Conservation (phyloP, 2,329 filamentous ascomycete genomes). For the Byssothecium circinans region DNA sequence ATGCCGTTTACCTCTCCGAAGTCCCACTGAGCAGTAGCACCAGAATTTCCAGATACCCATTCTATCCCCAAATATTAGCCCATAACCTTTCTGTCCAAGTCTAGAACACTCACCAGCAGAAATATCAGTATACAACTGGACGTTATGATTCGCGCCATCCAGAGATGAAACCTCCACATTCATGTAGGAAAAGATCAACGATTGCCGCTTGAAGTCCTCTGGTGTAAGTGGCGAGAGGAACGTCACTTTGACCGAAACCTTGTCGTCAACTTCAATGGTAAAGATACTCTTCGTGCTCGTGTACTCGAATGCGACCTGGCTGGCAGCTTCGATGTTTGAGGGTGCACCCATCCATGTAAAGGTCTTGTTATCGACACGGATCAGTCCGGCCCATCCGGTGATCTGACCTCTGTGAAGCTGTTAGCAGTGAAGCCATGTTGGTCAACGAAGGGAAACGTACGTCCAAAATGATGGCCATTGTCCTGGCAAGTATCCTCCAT, state of each 20-base stretch:
- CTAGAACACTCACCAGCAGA: conserved; percentile 59
- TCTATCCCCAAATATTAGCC: conserved; percentile 52
- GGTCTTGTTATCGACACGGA: conserved; percentile 61
- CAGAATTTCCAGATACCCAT: conserved; percentile 68
- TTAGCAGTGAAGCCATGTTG: conserved; percentile 16
- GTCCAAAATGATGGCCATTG: conserved; percentile 71
- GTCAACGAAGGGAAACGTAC: conserved; percentile 47
- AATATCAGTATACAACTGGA: conserved; percentile 73
- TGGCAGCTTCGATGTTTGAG: conserved; percentile 54
- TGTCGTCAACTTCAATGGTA: conserved; percentile 63
- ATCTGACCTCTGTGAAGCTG: conserved; percentile 52
- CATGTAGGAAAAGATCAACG: conserved; percentile 71
- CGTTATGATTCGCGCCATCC: conserved; percentile 64
- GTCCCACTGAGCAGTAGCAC: conserved; percentile 63
- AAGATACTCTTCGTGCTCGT: conserved; percentile 74
- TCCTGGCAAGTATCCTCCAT: conserved; percentile 68
- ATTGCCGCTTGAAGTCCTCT: conserved; percentile 67
- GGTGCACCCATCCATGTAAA: conserved; percentile 47
- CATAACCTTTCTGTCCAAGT: conserved; percentile 1
- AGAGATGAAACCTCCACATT: conserved; percentile 63
- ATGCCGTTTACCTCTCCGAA: conserved; percentile 50
- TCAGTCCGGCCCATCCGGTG: conserved; percentile 68
- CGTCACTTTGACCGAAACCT: conserved; percentile 66
- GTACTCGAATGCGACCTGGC: conserved; percentile 67
- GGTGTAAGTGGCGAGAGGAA: conserved; percentile 73